These are phyloP conservation scores for Lactarius tabidus DNA, from an alignment of 768 basidiomycete genomes.

Conservation along the genomic window DNA sequence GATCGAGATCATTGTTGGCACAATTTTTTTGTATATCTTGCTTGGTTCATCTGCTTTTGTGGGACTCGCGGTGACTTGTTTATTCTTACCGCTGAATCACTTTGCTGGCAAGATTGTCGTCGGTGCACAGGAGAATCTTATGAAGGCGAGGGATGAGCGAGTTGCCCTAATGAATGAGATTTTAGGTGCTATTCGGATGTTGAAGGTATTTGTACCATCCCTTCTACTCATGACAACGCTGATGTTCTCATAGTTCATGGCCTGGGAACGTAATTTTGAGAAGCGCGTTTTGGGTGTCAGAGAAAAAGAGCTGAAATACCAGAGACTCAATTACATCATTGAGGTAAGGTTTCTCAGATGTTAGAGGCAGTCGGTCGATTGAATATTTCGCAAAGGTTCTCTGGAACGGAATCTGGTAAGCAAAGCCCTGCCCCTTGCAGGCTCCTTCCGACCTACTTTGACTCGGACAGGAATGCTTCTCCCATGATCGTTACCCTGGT, in stretches of 20 bases:
- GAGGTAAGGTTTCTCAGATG: conserved; percentile 46
- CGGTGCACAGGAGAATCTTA: conserved; percentile 74
- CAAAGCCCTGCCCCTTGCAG: not conserved
- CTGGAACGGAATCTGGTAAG: conserved; percentile 54
- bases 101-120: conserved; percentile 78
- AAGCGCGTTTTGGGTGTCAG: conserved; percentile 65
- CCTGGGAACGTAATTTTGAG: conserved; percentile 91
- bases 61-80: conserved; percentile 71
- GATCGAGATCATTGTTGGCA: conserved; percentile 72
- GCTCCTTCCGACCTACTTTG: not conserved
- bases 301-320: conserved; percentile 77
- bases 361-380: not conserved
- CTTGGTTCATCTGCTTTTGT: conserved; percentile 76
- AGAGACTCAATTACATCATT: conserved; percentile 81
- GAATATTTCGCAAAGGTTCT: conserved; percentile 32
- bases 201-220: conserved; percentile 48
- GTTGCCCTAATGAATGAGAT: conserved; percentile 94
- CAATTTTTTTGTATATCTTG: conserved; percentile 69
- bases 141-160: conserved; percentile 90
- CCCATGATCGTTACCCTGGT: conserved; percentile 50
- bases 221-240: not conserved
- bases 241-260: conserved; percentile 72
- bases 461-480: conserved; percentile 36
- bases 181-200: conserved; percentile 85
- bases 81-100: conserved; percentile 72